Percentiles rank a stretch among this genome's conserved stretches.
Conservation (phyloP, 441 rosid species). For the Euphorbia schlechtendalii region DNA sequence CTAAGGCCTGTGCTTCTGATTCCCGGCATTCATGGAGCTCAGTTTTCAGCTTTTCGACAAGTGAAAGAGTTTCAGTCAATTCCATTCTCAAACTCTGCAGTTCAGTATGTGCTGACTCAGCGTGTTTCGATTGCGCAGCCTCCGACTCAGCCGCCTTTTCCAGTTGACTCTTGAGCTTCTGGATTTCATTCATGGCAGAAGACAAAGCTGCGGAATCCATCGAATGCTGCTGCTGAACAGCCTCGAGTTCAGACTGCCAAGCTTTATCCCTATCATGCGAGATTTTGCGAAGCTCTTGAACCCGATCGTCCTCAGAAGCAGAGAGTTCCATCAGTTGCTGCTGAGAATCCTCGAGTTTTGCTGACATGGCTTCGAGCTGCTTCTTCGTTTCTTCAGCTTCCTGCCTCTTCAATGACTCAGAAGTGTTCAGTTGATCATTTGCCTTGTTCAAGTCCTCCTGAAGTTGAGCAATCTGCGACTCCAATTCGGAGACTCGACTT, state of each 20-base stretch:
- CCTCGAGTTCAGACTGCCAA: slow-evolving; percentile 96
- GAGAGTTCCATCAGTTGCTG: slow-evolving; percentile 72
- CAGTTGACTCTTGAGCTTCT: slow-evolving; percentile 75
- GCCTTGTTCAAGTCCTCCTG: slow-evolving; percentile 81
- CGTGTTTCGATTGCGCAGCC: slow-evolving; percentile 25
- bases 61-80: slow-evolving; percentile 53
- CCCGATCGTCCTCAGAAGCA: slow-evolving; percentile 65
- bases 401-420: slow-evolving; percentile 68
- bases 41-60: slow-evolving; percentile 57
- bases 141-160: slow-evolving; percentile 25
- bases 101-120: slow-evolving; percentile 50
- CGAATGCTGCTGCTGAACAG: slow-evolving; percentile 73
- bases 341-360: slow-evolving; percentile 51
- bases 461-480: slow-evolving; percentile 66
- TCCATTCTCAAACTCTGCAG: slow-evolving; percentile 58
- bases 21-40: slow-evolving; percentile 66
- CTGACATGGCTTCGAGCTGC: slow-evolving; percentile 42
- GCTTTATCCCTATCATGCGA: slow-evolving; percentile 86
- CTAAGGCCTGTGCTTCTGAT: slow-evolving; percentile 71
- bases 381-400: slow-evolving; percentile 74
- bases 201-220: slow-evolving; percentile 73
- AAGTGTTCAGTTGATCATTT: slow-evolving; percentile 60
- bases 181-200: slow-evolving; percentile 81
- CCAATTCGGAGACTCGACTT: slow-evolving; percentile 55
- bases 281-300: slow-evolving; percentile 68